phyloP scores from a whole-genome alignment of 2,329 filamentous ascomycete genomes.

The Venturia oleaginea region DNA sequence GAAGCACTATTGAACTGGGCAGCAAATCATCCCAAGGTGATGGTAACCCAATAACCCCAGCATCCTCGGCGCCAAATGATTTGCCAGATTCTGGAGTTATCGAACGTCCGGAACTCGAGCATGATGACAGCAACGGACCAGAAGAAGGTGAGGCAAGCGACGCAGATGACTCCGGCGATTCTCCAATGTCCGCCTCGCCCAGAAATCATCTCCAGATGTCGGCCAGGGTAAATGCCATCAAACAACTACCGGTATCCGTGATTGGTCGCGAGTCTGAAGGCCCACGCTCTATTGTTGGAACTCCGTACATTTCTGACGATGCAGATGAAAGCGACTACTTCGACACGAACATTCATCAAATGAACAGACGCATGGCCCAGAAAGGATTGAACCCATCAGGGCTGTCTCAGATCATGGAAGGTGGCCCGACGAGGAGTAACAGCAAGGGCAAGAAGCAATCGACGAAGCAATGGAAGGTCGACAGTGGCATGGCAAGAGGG shows the following conservation, averaged over 20 bases:
- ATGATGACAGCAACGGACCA: neutral
- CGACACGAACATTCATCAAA: conserved; percentile 11
- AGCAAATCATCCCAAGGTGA: neutral
- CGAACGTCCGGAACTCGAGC: neutral
- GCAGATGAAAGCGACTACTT: conserved; percentile 15
- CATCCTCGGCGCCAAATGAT: neutral
- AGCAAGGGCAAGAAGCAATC: conserved; percentile 27
- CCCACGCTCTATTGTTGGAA: conserved; percentile 31
- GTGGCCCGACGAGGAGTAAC: conserved; percentile 17
- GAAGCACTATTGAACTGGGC: neutral
- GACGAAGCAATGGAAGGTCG: conserved; percentile 34
- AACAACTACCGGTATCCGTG: neutral
- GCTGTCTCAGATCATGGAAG: neutral
- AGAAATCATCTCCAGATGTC: neutral
- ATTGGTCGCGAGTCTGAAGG: conserved; percentile 38
- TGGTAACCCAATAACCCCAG: neutral
- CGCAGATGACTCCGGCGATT: conserved; percentile 7
- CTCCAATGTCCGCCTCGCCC: neutral
- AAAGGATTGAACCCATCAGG: neutral
- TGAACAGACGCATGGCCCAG: conserved; percentile 7
- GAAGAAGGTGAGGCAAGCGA: conserved; percentile 8
- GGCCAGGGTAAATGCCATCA: neutral
- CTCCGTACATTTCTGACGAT: conserved; percentile 14
- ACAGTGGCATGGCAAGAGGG: conserved; percentile 39
- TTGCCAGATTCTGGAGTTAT: conserved; percentile 1